Base-by-base conservation (phyloP, 2,329 filamentous ascomycete species). In the Nectriaceae sp. region DNA sequence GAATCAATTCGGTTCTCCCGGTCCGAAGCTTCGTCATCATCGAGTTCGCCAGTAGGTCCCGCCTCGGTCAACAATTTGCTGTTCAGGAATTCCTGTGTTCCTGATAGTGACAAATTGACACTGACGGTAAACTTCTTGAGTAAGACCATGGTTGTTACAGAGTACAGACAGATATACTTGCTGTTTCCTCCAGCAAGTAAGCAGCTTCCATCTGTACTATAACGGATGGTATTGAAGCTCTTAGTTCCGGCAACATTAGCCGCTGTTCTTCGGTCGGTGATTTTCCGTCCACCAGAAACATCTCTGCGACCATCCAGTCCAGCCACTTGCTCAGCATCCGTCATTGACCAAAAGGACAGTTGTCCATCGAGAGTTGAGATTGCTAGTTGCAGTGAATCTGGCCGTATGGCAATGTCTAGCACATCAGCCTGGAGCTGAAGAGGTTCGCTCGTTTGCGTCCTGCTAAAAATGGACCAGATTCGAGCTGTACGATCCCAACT, bases 131-230 rank as follows among this genome's bases (percentile, higher is more conserved):
- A 99, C 66, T 97, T 97, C 69, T 95, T 96, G 47, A 97, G 76
- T 11, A 99, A 75, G 1, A 94, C 90, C 68, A 94, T 91, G 1
- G 93, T 96, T 49, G 85, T 85, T 24, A 96, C 90, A n/a, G 95
- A 93, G 72, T 99, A 99, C 49, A 99, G 71, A 66, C 94, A 97
- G 44, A 99, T 97, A 69, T 96, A 97, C 74, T 99, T 99, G 84
- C 91, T 97, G 76, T 94, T 96, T 24, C 94, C 94, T 40, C 84
- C 92, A 1, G 93, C 94, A 35, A 99, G 76, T 11, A 99, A 77
- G 61, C 94, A 97, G 53, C 84, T 89, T 11, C 94, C 94, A 65
- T 99, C 94, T 1, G 90, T 88, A 66, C 91, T 96, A 73, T 97
- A 99, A 45, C 83, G 84, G 56, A 99, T 89, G 5, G 88, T 88